These are phyloP conservation scores for Spergularia marina DNA, from an alignment of 148 eudicot genomes.

Conservation along the genomic window DNA sequence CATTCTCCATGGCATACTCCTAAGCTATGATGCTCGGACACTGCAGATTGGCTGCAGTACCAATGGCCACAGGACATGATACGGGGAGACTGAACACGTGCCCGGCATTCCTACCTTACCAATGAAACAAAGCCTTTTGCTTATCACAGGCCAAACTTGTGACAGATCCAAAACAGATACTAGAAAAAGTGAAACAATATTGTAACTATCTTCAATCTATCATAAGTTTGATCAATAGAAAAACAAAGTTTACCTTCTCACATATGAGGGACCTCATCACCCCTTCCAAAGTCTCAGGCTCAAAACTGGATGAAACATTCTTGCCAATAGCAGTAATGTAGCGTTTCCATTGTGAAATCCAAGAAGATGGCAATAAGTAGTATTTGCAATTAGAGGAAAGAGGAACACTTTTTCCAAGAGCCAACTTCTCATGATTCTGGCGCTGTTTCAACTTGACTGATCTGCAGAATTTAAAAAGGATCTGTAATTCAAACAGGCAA, in stretches of 20 bases:
- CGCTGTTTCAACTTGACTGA: conserved; percentile 76
- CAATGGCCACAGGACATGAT: no score
- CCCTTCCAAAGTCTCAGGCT: conserved; percentile 59
- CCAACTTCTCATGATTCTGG: conserved; percentile 87
- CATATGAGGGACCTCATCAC: conserved; percentile 56
- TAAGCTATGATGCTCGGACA: no score
- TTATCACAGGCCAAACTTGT: no score
- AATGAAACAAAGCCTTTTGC: no score
- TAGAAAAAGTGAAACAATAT: no score
- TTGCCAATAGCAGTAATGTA: conserved; percentile 69
- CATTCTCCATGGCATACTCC: not conserved
- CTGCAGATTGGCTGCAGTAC: no score
- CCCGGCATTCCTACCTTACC: no score
- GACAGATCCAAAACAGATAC: no score
- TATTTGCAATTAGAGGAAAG: conserved; percentile 54
- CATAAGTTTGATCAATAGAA: no score
- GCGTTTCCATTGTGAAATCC: conserved; percentile 87
- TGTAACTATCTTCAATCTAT: no score
- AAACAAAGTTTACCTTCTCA: conserved; percentile 46
- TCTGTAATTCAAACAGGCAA: not conserved
- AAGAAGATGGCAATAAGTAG: conserved; percentile 78
- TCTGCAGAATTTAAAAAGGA: conserved; percentile 45
- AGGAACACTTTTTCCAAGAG: conserved; percentile 50
- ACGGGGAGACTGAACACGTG: no score
- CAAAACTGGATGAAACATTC: conserved; percentile 44